Base-by-base conservation (phyloP, 2,329 filamentous ascomycete genomes). In the Xylariaceae sp. region DNA sequence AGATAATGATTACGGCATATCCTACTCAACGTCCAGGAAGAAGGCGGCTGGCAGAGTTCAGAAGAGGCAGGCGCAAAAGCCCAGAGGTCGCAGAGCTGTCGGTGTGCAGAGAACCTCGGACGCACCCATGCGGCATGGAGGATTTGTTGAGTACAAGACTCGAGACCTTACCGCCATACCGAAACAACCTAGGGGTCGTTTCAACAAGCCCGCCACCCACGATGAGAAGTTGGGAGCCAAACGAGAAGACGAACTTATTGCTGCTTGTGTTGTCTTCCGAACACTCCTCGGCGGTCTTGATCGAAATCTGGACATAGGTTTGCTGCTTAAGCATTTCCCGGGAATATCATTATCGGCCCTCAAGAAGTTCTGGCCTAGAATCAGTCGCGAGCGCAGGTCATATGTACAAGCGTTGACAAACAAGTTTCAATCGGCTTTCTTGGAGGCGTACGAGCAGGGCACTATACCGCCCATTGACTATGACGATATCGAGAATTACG, bases 401-500 rank as follows among this genome's bases (percentile, higher is more conserved):
- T 79, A 81, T 53, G 76, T 89, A 42, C 75, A 82, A 3, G 80
- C 80, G 47, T 69, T 88, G 50, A 85, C 83, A 4, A 75, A 79
- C 4, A 81, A 83, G 52, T 90, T 93, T 63, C 85, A 88, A 66
- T 76, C 82, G 13, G 78, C 77, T 6, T 90, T 89, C 65, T 74
- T 90, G 4, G 73, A 78, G 51, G 88, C 88, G 0, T 90, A 91
- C 64, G 82, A 86, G 64, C 78, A 77, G 1, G 80, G 81, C 7
- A 79, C 87, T 62, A 65, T 92, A 1, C 80, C 84, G 1, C 71
- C 77, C 1, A 77, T 92, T 17, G 77, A 90, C 69, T 89, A 83
- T 64, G 79, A 88, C 54, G 74, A 88, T 51, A 78, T 85, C 0
- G 71, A 81, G 45, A 78, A 80, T 1, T 90, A 90, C 60, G 86